These are phyloP conservation scores for Nigrospora osmanthi DNA, from an alignment of 2,329 filamentous ascomycete species.

Conservation along the genomic window DNA sequence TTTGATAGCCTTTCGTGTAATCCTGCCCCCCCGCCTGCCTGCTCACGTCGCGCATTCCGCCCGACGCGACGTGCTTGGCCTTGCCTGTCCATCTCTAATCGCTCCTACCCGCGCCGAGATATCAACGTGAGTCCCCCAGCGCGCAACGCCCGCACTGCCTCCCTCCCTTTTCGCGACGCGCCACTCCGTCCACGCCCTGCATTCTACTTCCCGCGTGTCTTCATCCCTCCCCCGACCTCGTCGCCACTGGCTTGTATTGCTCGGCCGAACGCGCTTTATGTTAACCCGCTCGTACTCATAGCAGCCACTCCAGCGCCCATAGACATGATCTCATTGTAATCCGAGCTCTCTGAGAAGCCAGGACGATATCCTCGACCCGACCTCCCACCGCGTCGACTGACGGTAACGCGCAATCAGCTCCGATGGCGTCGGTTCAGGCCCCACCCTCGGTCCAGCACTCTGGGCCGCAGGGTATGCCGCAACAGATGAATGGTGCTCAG, in stretches of 20 bases:
- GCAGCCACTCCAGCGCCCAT: neutral
- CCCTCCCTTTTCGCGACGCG: neutral
- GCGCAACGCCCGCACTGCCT: neutral
- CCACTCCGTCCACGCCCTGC: neutral
- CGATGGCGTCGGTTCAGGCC: conserved; percentile 75
- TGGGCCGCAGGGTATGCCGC: conserved; percentile 49
- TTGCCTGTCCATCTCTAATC: too few relatives aligned
- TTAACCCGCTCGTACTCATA: too few relatives aligned
- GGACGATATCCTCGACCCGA: neutral
- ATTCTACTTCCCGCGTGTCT: neutral
- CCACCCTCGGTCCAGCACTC: conserved; percentile 61
- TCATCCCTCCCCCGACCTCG: too few relatives aligned
- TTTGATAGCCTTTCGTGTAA: too few relatives aligned
- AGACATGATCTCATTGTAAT: conserved; percentile 7
- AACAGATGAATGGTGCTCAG: conserved; percentile 66
- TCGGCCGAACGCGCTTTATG: too few relatives aligned
- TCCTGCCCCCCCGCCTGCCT: too few relatives aligned
- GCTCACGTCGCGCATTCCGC: too few relatives aligned
- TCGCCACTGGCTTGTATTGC: too few relatives aligned
- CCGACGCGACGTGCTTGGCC: too few relatives aligned
- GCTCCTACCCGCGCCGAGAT: neutral
- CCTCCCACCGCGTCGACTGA: too few relatives aligned
- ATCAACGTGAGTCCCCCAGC: neutral
- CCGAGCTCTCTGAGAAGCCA: conserved; percentile 1
- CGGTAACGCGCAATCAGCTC: neutral